phyloP scores from a whole-genome alignment of 257 asterid species.

The Rehmannia glutinosa region DNA sequence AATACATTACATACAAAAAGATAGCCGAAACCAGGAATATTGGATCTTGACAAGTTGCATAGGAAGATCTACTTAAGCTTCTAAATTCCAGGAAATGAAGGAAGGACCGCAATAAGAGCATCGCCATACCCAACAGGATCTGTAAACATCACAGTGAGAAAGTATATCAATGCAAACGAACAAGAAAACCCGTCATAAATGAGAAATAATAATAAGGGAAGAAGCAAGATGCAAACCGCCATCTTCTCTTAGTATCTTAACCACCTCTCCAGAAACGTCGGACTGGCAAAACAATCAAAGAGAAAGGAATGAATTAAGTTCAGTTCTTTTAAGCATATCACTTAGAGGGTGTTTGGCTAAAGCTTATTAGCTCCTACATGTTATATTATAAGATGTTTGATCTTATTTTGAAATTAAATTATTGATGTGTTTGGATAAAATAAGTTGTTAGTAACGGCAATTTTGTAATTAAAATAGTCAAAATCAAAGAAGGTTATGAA shows the following conservation, averaged over 20 bases:
- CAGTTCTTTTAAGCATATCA: too few species aligned
- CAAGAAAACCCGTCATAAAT: background rate
- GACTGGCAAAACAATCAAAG: constrained; percentile 33
- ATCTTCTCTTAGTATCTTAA: constrained; percentile 60
- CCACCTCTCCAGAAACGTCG: constrained; percentile 75
- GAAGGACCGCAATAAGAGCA: constrained; percentile 71
- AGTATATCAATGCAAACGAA: background rate
- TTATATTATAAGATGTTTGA: too few species aligned
- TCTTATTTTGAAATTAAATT: too few species aligned
- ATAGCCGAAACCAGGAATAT: too few species aligned
- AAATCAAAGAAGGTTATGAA: too few species aligned
- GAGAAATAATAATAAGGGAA: background rate
- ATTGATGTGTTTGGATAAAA: too few species aligned
- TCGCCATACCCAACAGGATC: constrained; percentile 88
- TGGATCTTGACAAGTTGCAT: background rate
- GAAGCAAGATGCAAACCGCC: constrained; percentile 59
- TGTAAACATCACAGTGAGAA: constrained; percentile 21
- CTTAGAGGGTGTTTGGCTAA: too few species aligned
- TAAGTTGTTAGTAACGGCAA: too few species aligned
- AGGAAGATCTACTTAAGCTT: constrained; percentile 39
- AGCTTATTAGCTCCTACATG: too few species aligned
- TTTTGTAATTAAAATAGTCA: too few species aligned
- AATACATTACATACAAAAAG: too few species aligned
- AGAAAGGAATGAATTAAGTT: background rate
- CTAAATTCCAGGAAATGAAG: constrained; percentile 90